Percentiles rank a stretch among this genome's conserved stretches.
phyloP scores from a whole-genome alignment of 495 filamentous ascomycete species.

The Penicilliopsis zonata region DNA sequence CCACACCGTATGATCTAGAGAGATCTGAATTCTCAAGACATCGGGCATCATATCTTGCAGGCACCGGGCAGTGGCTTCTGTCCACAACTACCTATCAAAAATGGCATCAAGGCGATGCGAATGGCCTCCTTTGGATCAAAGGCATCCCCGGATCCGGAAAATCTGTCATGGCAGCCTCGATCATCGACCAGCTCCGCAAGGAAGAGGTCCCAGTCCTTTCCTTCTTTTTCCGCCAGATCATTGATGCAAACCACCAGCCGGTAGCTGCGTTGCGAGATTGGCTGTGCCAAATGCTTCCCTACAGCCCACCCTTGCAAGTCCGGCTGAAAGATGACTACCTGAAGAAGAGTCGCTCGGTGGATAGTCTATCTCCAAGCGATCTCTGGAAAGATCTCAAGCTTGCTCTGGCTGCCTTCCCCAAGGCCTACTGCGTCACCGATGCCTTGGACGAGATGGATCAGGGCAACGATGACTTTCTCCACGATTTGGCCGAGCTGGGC shows the following conservation, averaged over 20 bases:
- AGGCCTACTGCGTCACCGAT: conserved; percentile 33
- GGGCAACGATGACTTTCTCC: conserved; percentile 25
- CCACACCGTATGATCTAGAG: conserved; percentile 5
- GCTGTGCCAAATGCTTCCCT: no score
- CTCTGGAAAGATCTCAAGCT: conserved; percentile 13
- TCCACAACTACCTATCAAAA: conserved; percentile 13
- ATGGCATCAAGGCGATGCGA: conserved; percentile 19
- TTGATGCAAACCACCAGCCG: no score
- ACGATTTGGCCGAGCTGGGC: conserved; percentile 17
- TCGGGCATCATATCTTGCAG: conserved; percentile 20
- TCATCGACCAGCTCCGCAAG: no score
- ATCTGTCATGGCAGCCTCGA: no score
- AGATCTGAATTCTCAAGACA: conserved; percentile 15
- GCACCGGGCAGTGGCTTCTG: conserved; percentile 30
- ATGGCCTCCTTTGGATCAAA: conserved; percentile 31
- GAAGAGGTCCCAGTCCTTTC: no score
- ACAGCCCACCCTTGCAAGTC: no score
- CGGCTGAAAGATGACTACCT: no score
- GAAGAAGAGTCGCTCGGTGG: no score
- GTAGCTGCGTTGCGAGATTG: no score
- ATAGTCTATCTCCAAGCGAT: no score
- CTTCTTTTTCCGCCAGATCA: no score
- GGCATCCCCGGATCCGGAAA: no score
- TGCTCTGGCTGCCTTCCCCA: conserved; percentile 15
- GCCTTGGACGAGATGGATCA: conserved; percentile 36